A percentile compares a stretch with the other conserved stretches of the same genome.
Evolutionary conservation across 208 protist species (phyloP).

Genomic region (Wallacemonas sp.): DNA sequence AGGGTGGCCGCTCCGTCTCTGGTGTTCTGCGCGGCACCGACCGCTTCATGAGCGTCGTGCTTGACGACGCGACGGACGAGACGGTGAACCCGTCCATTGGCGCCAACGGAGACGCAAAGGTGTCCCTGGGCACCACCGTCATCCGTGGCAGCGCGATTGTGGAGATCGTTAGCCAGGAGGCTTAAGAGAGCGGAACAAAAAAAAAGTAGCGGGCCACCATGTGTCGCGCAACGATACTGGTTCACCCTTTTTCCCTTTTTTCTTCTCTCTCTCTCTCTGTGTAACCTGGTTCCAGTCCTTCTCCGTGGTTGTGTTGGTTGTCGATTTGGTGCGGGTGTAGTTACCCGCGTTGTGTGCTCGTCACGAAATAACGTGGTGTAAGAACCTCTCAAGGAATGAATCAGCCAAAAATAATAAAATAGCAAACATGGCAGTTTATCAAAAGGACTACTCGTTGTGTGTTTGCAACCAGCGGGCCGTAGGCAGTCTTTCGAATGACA

Average conservation of each 20-base stretch:
- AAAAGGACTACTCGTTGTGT: too few species aligned
- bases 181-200: conserved; percentile 31
- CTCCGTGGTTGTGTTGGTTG: too few species aligned
- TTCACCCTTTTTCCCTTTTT: neutral
- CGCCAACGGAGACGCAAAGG: conserved; percentile 45
- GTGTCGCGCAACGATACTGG: too few species aligned
- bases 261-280: neutral
- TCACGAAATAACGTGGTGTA: too few species aligned
- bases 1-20: conserved; percentile 94
- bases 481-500: too few species aligned
- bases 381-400: too few species aligned
- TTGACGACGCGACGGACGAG: conserved; percentile 96
- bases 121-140: conserved; percentile 90
- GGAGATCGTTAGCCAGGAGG: conserved; percentile 85
- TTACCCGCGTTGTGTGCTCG: too few species aligned
- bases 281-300: too few species aligned
- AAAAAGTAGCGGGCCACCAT: neutral
- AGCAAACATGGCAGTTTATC: too few species aligned
- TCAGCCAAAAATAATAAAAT: too few species aligned
- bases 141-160: conserved; percentile 91
- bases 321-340: too few species aligned
- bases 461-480: too few species aligned
- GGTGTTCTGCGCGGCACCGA: conserved; percentile 96
- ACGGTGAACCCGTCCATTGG: conserved; percentile 59
- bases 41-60: conserved; percentile 97